A percentile compares a stretch with the other conserved stretches of the same genome.
phyloP scores from a whole-genome alignment of 73 alveolate species.

The Paramecium tetraurelia region DNA sequence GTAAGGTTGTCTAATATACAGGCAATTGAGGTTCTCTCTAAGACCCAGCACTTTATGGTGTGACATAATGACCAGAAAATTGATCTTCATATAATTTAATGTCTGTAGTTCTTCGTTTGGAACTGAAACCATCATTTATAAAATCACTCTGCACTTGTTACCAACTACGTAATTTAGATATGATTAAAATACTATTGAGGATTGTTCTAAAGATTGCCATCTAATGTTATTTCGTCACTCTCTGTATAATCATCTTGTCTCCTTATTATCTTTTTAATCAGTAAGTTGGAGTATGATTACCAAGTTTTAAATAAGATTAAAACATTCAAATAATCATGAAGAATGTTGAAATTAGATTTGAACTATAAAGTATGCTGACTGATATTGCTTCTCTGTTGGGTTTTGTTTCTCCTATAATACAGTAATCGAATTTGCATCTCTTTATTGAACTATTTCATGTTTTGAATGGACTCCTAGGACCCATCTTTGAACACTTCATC shows the following conservation, averaged over 20 bases:
- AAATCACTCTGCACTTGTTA: neutral
- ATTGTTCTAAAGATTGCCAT: neutral
- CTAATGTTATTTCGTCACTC: neutral
- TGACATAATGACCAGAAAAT: neutral
- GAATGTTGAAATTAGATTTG: neutral
- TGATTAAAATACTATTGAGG: neutral
- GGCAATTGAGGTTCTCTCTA: neutral
- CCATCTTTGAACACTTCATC: neutral
- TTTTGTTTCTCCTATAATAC: neutral
- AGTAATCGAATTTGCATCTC: neutral
- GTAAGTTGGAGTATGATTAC: neutral
- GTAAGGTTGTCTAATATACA: neutral
- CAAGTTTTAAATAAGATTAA: neutral
- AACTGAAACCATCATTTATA: neutral
- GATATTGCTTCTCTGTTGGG: neutral
- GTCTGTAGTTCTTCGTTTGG: neutral
- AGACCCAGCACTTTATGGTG: neutral
- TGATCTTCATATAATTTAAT: neutral
- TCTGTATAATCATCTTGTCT: neutral
- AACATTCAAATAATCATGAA: neutral
- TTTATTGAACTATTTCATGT: constrained; percentile 29
- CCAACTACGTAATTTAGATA: neutral
- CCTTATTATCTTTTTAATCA: neutral
- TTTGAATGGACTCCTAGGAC: neutral
- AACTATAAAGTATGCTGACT: neutral